Base-by-base conservation (phyloP, 257 asterid genomes). In the Solanum pennellii region DNA sequence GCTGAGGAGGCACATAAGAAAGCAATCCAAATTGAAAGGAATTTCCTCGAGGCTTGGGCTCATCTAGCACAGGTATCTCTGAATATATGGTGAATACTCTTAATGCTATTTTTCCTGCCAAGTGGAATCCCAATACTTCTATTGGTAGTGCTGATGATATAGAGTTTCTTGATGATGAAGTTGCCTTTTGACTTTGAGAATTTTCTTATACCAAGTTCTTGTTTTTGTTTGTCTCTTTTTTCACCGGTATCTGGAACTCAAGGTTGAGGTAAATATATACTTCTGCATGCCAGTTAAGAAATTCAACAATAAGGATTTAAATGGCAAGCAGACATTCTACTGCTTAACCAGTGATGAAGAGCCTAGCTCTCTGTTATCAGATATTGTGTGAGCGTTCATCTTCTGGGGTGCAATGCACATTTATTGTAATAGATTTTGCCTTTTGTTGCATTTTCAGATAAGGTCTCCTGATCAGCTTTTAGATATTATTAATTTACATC, bases 1-100 rank as follows among this genome's bases (percentile, higher is more conserved):
- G 98, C 99, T 15, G 99, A 96, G 93, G 97, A 94, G 89, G 99
- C 99, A 66, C 99, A 97, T 91, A 87, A 76, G 93, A 95, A 92
- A 92, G 98, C 99, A 82, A 93, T 96, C 93, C 93, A 94, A 88
- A 93, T 97, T 82, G 99, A 97, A 91, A 89, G 89, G 85, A 92
- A 83, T 83, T 97, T 96, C 88, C 89, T 96, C 15, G 99, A 97
- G 94, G 99, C 99, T 80, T 95, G 99, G 99, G 90, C 98, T 89
- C 99, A 97, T 93, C 93, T 97, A 82, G 93, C 99, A 88, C 99
- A 96, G 99, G 99, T 96, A 92, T 89, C 86, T 29, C 29, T 44
- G 66, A 66, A 86, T 49, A 85, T 82, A 62, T 39, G 35, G 41
- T 87, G 86, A 68, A 35, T 29, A 9, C 69, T 47, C 44, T 29